Base-by-base conservation (phyloP, 2,329 filamentous ascomycete genomes). In the Botryotinia globosa region DNA sequence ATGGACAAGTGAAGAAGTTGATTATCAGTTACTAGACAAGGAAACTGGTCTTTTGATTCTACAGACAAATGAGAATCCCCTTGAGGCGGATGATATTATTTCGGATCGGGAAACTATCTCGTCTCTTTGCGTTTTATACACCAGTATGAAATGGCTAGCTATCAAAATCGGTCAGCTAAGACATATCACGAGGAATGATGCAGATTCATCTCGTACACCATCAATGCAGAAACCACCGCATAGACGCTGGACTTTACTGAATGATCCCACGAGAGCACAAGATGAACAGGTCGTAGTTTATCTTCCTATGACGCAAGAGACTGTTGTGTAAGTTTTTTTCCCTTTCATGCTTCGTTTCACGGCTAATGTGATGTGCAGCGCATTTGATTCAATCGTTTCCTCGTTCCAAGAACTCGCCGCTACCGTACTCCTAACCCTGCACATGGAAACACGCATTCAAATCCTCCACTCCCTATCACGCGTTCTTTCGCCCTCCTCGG, bases 91-190 rank as follows among this genome's bases (percentile, higher is more conserved):
- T 77, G 95, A 98, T 80, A 91, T 98, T 66, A 94, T 98, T 75
- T 91, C 92, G 61, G 94, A 98, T 79, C 90, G 92, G 39, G 97
- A 98, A 80, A 92, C 91, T 6, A 91, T 98, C 42, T 89, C 91
- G 61, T 92, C 92, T 6, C 84, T 99, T 7, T 98, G 94, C 77
- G 87, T 98, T 56, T 85, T 99, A 51, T 97, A 97, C 82, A 98
- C 94, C 67, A 98, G 94, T 84, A 97, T 98, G 94, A 96, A 97
- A 85, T 99, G 96, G 96, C 88, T 99, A 51, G 90, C 92, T 32
- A 91, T 91, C 77, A 96, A 95, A 83, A 90, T 97, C 59, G 85
- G 87, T n/a, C 87, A 92, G 73, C 86, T 99, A 70, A 89, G 96
- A 59, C 91, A 95, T 79, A 94, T 98, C 78, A 95, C 93, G 32